phyloP scores from a whole-genome alignment of 148 eudicot genomes.

The Chenopodium album region DNA sequence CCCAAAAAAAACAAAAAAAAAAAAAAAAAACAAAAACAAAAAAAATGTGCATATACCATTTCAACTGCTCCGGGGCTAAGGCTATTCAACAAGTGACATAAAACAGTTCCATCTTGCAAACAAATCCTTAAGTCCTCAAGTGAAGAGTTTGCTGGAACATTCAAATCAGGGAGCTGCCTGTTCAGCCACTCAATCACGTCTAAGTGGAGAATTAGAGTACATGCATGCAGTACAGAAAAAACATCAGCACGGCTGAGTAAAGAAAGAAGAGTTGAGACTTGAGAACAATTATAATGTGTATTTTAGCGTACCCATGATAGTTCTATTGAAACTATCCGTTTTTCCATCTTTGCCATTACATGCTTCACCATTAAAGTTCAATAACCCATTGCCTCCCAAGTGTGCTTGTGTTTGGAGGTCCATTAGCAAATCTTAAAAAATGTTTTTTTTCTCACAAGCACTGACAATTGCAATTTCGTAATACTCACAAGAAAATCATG shows the following conservation, averaged over 20 bases:
- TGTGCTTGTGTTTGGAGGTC: conserved; percentile 38
- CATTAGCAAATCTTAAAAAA: conserved; percentile 38
- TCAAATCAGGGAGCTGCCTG: conserved; percentile 52
- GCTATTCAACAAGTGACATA: conserved; percentile 64
- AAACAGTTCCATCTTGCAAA: conserved; percentile 65
- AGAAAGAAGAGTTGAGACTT: conserved; percentile 5
- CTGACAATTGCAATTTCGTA: neutral
- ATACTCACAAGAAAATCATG: conserved; percentile 6
- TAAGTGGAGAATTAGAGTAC: conserved; percentile 13
- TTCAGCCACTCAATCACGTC: conserved; percentile 71
- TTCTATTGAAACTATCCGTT: conserved; percentile 35
- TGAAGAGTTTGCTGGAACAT: conserved; percentile 66
- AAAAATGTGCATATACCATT: conserved; percentile 25
- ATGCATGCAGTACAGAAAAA: conserved; percentile 3
- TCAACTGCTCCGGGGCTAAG: conserved; percentile 71
- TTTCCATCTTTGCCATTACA: conserved; percentile 37
- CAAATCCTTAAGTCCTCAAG: conserved; percentile 59
- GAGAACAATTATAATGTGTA: conserved; percentile 1
- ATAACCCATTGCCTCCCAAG: conserved; percentile 36
- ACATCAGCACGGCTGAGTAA: conserved; percentile 4
- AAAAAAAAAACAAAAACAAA: neutral
- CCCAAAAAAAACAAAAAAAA: too few relatives aligned
- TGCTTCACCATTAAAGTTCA: conserved; percentile 27
- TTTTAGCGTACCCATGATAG: conserved; percentile 29
- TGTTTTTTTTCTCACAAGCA: conserved; percentile 6